Evolutionary conservation across 2,329 filamentous ascomycete species (phyloP), one percentile per base, ranked within the genome.

Genomic region (Zymoseptoria crescenta): DNA sequence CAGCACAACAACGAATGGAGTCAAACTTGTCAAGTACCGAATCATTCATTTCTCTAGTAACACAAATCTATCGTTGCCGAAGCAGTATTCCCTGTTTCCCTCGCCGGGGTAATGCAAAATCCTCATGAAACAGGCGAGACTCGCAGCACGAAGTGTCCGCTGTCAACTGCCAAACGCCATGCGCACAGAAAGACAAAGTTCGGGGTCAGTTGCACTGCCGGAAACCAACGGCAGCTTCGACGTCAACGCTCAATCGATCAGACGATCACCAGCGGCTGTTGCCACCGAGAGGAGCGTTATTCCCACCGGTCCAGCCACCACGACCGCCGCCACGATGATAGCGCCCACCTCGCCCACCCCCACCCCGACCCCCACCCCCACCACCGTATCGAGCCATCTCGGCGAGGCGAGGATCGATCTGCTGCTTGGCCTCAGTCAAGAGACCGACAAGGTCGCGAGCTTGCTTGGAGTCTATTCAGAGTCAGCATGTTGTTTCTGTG

Each of bases 351-450:
- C 87, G 83, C 73, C 87, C 87, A 69, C 89, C 80, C 67, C 83
- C 78, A 59, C 81, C 75, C 24, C 24, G 2, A 64, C 87, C 84
- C 56, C 88, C 88, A 60, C 91, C 91, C 59, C 90, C 90, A 64
- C 91, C 90, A 67, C 91, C 85, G 74, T 92, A 97, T 75, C 94
- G 89, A 68, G 85, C 87, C 94, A 99, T 97, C 82, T 99, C 94
- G 64, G 87, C 86, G 64, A 99, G 87, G 75, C 91, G 88, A 73
- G 94, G 94, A 72, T 97, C 94, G 76, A 99, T 92, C 78, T 95
- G 88, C 81, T 99, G 94, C 82, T 97, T 97, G 67, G 94, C 92
- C 79, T 99, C 94, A 73, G 87, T 87, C 69, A 99, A 87, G 70
- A 99, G 90, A 70, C 84, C 83, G 69, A 99, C 87, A 73, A 99